Percentiles rank a stretch among this genome's conserved stretches.
Conservation (phyloP, 1,139 yeast species). For the Geotrichum klebahnii region DNA sequence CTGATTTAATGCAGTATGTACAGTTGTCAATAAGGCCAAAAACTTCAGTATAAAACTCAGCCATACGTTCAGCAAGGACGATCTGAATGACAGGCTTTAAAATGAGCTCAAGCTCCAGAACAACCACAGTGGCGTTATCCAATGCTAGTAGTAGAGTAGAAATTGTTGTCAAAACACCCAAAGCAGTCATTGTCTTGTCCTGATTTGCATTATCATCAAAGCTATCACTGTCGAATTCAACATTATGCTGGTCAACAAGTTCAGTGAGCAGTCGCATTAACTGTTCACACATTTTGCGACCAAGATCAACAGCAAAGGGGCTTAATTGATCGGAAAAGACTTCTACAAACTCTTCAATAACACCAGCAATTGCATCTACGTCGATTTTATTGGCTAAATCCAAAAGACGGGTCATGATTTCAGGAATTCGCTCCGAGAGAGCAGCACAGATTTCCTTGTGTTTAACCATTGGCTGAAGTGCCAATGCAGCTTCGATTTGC, state of each 20-base stretch:
- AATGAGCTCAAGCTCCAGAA: constrained; percentile 64
- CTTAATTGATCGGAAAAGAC: constrained; percentile 81
- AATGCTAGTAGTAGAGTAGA: constrained; percentile 78
- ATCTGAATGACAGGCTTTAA: constrained; percentile 68
- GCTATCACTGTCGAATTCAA: constrained; percentile 32
- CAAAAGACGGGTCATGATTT: constrained; percentile 76
- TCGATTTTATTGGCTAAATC: constrained; percentile 77
- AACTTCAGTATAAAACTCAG: constrained; percentile 77
- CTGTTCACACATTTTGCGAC: constrained; percentile 74
- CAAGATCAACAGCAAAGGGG: constrained; percentile 87
- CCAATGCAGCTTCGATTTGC: constrained; percentile 76
- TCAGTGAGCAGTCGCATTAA: constrained; percentile 71
- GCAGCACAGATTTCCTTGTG: constrained; percentile 64
- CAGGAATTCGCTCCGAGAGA: constrained; percentile 63
- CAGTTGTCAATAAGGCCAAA: constrained; percentile 84
- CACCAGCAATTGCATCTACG: constrained; percentile 79
- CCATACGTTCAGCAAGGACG: constrained; percentile 60
- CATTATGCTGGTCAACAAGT: constrained; percentile 46
- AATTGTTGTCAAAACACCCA: constrained; percentile 81
- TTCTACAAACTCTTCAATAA: constrained; percentile 94
- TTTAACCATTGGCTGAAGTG: constrained; percentile 72
- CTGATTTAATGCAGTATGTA: constrained; percentile 64
- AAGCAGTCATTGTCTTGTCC: constrained; percentile 83
- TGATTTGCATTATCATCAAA: constrained; percentile 48
- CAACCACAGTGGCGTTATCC: constrained; percentile 71